These are phyloP conservation scores for Mycena venus DNA, from an alignment of 768 basidiomycete genomes.

Conservation along the genomic window DNA sequence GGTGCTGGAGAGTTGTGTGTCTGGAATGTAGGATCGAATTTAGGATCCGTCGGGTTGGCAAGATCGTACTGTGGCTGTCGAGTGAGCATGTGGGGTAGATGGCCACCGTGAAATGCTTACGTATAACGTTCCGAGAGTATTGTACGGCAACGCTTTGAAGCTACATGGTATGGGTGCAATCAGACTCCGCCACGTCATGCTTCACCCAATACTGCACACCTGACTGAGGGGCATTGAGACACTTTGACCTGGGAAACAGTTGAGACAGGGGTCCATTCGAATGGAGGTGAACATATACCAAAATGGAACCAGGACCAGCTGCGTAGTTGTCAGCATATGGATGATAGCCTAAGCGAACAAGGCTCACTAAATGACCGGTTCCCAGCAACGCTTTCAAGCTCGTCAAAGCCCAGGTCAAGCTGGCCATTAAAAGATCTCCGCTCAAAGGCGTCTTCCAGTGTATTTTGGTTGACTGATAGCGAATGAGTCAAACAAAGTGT, in stretches of 20 bases:
- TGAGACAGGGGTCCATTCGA: too few species aligned
- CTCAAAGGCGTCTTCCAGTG: neutral
- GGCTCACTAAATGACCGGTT: neutral
- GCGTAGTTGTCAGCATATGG: too few species aligned
- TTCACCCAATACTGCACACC: neutral
- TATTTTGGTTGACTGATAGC: neutral
- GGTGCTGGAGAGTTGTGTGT: neutral
- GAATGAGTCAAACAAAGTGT: neutral
- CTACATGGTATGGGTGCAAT: neutral
- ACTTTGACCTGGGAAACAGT: neutral
- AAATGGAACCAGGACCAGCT: neutral
- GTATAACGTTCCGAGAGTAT: neutral
- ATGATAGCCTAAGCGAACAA: neutral
- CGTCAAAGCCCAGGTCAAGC: neutral
- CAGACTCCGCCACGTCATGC: neutral
- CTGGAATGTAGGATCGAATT: slow-evolving; percentile 1
- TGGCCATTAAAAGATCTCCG: neutral
- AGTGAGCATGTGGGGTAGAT: neutral
- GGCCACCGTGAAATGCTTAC: neutral
- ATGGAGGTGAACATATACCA: too few species aligned
- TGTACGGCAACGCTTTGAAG: slow-evolving; percentile 3
- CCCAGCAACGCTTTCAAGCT: neutral
- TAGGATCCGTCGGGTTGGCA: neutral
- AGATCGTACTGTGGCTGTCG: too few species aligned
- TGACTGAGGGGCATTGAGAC: neutral